phyloP scores from a whole-genome alignment of 75 land plant species.

The Chamaecyparis obtusa region DNA sequence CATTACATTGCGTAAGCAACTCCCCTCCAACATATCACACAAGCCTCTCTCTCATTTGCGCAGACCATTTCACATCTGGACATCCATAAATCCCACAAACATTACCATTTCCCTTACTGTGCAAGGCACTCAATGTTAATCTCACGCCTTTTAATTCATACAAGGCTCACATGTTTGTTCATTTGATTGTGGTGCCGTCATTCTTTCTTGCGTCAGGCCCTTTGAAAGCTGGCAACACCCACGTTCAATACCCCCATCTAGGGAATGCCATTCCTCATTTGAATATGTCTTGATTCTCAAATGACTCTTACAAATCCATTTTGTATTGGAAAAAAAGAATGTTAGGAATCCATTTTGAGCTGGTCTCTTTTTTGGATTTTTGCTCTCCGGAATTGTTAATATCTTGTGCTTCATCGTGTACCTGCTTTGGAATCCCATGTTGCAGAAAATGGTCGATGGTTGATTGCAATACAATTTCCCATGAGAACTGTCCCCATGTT shows the following conservation, averaged over 20 bases:
- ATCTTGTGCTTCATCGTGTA: neutral
- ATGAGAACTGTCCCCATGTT: neutral
- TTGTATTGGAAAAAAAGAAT: neutral
- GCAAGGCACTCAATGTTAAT: no score
- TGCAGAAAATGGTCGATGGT: constrained; percentile 16
- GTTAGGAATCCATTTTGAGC: neutral
- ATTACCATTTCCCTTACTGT: no score
- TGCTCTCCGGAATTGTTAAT: constrained; percentile 7
- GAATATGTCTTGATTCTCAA: neutral
- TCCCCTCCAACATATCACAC: no score
- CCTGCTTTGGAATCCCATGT: constrained; percentile 15
- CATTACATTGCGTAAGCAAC: no score
- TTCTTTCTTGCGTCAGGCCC: no score
- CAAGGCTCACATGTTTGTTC: no score
- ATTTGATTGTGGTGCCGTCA: no score
- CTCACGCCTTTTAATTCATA: no score
- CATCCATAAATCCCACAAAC: no score
- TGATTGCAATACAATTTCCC: constrained; percentile 14
- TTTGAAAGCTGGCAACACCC: no score
- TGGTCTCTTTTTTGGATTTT: neutral
- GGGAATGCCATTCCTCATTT: neutral
- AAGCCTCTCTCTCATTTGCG: no score
- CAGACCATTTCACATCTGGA: no score
- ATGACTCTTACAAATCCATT: neutral
- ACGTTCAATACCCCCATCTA: constrained; percentile 22